Percentiles rank a stretch among this genome's conserved stretches.
Conservation (phyloP, 1,139 yeast genomes). For the Ogataea hybrid region DNA sequence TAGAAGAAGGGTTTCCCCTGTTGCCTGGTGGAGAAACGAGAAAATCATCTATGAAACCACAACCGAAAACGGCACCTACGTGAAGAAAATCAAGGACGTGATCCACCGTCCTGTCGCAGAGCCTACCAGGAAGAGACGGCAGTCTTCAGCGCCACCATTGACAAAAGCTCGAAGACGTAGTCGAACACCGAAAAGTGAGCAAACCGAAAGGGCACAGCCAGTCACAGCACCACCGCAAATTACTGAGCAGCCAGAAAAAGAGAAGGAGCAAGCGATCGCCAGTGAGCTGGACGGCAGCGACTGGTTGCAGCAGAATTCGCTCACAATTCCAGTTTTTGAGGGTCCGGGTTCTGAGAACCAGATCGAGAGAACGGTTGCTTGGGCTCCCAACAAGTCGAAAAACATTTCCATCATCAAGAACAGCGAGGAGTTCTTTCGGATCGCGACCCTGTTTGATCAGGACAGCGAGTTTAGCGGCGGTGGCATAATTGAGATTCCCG, state of each 20-base stretch:
- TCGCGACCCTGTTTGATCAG: constrained; percentile 67
- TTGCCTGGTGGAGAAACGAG: constrained; percentile 87
- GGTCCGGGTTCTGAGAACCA: constrained; percentile 48
- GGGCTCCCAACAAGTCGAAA: constrained; percentile 64
- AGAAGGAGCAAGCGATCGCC: constrained; percentile 23
- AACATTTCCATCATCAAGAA: constrained; percentile 41
- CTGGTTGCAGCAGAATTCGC: constrained; percentile 52
- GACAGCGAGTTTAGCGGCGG: constrained; percentile 70
- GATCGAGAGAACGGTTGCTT: constrained; percentile 56
- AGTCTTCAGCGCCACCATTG: constrained; percentile 14
- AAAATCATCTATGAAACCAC: constrained; percentile 58
- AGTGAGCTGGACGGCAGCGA: constrained; percentile 41
- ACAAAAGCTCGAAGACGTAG: constrained; percentile 7
- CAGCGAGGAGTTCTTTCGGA: constrained; percentile 54
- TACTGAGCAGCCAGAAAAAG: constrained; percentile 8
- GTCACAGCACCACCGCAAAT: background rate
- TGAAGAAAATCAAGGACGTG: constrained; percentile 61
- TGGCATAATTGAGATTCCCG: constrained; percentile 70
- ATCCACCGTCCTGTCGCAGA: constrained; percentile 32
- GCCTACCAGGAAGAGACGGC: constrained; percentile 10
- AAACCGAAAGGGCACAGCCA: background rate
- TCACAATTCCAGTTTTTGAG: constrained; percentile 52
- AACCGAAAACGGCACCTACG: constrained; percentile 45
- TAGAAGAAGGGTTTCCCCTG: constrained; percentile 66
- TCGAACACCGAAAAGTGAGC: constrained; percentile 3